These are phyloP conservation scores for Hericium erinaceus DNA, from an alignment of 768 basidiomycete species.

Conservation along the genomic window DNA sequence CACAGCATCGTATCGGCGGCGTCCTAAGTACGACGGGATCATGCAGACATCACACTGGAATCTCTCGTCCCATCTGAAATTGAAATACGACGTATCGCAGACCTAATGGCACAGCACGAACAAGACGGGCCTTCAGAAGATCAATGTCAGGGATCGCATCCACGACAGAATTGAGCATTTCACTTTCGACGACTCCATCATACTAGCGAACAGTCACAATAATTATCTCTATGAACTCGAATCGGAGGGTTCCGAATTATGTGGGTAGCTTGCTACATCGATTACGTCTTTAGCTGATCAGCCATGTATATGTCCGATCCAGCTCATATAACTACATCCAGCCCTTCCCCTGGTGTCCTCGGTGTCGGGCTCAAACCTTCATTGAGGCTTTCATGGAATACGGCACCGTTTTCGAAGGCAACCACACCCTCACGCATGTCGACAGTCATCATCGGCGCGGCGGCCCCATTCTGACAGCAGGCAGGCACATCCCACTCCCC, in stretches of 20 bases:
- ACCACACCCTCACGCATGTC: conserved; percentile 29
- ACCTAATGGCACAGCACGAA: conserved; percentile 35
- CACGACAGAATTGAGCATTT: conserved; percentile 15
- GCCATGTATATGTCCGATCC: too few species aligned
- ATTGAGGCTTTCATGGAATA: conserved; percentile 27
- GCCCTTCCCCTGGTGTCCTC: too few species aligned
- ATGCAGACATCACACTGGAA: conserved; percentile 34
- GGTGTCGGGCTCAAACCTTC: too few species aligned
- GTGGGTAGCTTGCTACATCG: too few species aligned
- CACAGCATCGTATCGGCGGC: conserved; percentile 41
- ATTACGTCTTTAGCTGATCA: too few species aligned
- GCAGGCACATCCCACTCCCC: conserved; percentile 17
- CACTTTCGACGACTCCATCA: conserved; percentile 37
- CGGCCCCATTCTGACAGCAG: conserved; percentile 34
- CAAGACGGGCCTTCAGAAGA: conserved; percentile 33
- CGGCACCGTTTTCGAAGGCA: conserved; percentile 38
- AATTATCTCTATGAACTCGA: conserved; percentile 37
- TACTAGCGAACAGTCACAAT: too few species aligned
- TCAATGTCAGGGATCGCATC: conserved; percentile 22
- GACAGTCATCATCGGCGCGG: conserved; percentile 37
- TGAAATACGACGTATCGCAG: conserved; percentile 24
- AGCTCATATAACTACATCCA: too few species aligned
- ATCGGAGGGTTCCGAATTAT: conserved; percentile 34
- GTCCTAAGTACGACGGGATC: conserved; percentile 39
- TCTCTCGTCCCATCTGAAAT: conserved; percentile 25